Percentiles rank a stretch among this genome's conserved stretches.
phyloP scores from a whole-genome alignment of 2,329 filamentous ascomycete genomes.

The Claviceps sp. region DNA sequence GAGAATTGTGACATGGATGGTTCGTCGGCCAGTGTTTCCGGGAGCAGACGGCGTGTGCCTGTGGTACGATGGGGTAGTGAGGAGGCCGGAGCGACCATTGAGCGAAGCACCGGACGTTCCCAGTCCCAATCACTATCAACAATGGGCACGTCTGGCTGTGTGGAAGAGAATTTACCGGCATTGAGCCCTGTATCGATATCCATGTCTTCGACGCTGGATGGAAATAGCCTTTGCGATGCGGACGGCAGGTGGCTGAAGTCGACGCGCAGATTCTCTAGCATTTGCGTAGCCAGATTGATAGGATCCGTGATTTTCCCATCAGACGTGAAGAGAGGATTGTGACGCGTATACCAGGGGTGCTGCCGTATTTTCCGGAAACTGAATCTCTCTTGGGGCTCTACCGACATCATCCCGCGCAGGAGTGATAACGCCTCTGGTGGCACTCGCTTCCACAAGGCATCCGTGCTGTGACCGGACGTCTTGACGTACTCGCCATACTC shows the following conservation, averaged over 20 bases:
- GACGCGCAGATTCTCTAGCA: slow-evolving; percentile 84
- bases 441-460: slow-evolving; percentile 73
- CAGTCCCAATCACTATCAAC: slow-evolving; percentile 73
- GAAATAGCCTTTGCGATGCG: slow-evolving; percentile 26
- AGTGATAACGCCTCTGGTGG: slow-evolving; percentile 65
- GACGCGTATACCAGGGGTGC: slow-evolving; percentile 88
- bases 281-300: slow-evolving; percentile 76
- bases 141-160: slow-evolving; percentile 70
- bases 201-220: slow-evolving; percentile 41
- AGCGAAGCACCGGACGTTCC: slow-evolving; percentile 58
- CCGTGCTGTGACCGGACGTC: slow-evolving; percentile 66
- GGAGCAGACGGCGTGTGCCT: slow-evolving; percentile 27
- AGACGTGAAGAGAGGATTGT: slow-evolving; percentile 60
- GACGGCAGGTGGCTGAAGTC: slow-evolving; percentile 63
- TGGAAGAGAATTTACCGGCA: slow-evolving; percentile 51
- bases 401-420: slow-evolving; percentile 82
- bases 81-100: slow-evolving; percentile 28
- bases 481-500: slow-evolving; percentile 82
- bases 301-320: slow-evolving; percentile 69
- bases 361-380: slow-evolving; percentile 74
- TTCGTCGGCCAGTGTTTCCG: slow-evolving; percentile 66
- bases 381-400: slow-evolving; percentile 64
- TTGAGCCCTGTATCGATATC: slow-evolving; percentile 47
- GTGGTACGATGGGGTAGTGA: slow-evolving; percentile 19
- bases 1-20: slow-evolving; percentile 82